These are phyloP conservation scores for Cnidoscolus chayamansa DNA, from an alignment of 441 rosid species.

Conservation along the genomic window DNA sequence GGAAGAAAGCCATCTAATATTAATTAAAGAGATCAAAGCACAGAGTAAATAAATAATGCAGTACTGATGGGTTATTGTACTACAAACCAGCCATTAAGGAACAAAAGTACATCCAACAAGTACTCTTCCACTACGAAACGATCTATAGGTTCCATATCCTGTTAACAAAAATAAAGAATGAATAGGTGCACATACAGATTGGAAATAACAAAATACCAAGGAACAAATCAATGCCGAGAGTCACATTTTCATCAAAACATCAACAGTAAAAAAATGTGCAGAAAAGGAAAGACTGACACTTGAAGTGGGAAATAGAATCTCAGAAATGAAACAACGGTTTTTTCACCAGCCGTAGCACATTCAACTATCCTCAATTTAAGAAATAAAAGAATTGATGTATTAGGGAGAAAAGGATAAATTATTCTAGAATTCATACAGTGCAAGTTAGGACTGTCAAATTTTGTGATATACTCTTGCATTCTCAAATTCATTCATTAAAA, in stretches of 20 bases:
- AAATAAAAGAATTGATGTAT: not conserved
- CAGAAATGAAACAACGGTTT: too few relatives aligned
- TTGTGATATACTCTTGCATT: too few relatives aligned
- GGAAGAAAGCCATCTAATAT: not conserved
- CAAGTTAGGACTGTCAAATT: too few relatives aligned
- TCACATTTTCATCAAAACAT: not conserved
- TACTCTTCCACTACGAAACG: slow-evolving; percentile 95
- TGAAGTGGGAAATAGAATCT: too few relatives aligned
- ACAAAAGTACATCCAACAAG: slow-evolving; percentile 88
- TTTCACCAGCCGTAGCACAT: not conserved
- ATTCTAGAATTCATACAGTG: not conserved
- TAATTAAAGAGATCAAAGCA: slow-evolving; percentile 13
- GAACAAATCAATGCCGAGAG: not conserved
- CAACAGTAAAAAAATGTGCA: not conserved
- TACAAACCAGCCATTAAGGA: slow-evolving; percentile 96
- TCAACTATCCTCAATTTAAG: not conserved
- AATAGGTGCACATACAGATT: slow-evolving; percentile 15
- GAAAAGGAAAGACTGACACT: too few relatives aligned
- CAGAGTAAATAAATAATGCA: not conserved
- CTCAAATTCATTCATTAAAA: too few relatives aligned
- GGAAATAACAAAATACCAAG: not conserved
- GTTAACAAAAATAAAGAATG: slow-evolving; percentile 30
- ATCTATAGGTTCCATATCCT: slow-evolving; percentile 95
- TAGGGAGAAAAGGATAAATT: not conserved
- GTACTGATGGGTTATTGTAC: slow-evolving; percentile 10